Base-by-base conservation (phyloP, 441 rosid genomes). In the Kokia cookei region DNA sequence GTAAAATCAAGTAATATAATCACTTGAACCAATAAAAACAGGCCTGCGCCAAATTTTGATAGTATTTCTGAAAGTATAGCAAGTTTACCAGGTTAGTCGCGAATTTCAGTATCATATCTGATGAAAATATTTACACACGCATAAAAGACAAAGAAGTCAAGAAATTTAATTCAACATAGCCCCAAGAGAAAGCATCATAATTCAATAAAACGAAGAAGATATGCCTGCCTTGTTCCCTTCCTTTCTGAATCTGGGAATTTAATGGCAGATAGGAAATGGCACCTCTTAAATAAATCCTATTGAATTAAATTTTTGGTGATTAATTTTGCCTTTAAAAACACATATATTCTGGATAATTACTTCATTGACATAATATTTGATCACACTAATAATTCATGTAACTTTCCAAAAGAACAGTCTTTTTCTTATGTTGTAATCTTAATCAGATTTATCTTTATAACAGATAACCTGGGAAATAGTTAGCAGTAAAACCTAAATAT, bases 1-100 rank as follows among this genome's bases (percentile, higher is more conserved):
- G 92, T 86, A 81, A 88, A 92, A 73, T 93, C 97, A 48, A 96
- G 81, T 74, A 96, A 80, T 78, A 93, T 87, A 75, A 93, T 74
- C 82, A 93, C 98, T 86, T 93, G 98, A 82, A 91, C 97, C 90
- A 93, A 83, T 71, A 96, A 81, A 87, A 76, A 53, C 93, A 98
- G 43, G 97, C 98, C 99, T 35, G 98, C 98, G 40, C 98, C 99
- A 82, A 93, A 96, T 76, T 94, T 96, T 43, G 99, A 87, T 71
- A 92, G 22, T 60, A 62, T 82, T 80, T 87, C 99, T 96, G 89
- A 85, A 88, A 81, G 60, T 32, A 69, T 29, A 66, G 45, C 3
- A 73, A 29, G 26, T 47, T 60, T n/a, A 11, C 40, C 37, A 62
- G 7, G 11, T 51, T 69, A 69, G 13, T 35, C 1, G 17, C 2